A percentile compares a stretch with the other conserved stretches of the same genome.
These are phyloP conservation scores for Tricholoma sp. DNA, from an alignment of 768 basidiomycete species.

Conservation along the genomic window DNA sequence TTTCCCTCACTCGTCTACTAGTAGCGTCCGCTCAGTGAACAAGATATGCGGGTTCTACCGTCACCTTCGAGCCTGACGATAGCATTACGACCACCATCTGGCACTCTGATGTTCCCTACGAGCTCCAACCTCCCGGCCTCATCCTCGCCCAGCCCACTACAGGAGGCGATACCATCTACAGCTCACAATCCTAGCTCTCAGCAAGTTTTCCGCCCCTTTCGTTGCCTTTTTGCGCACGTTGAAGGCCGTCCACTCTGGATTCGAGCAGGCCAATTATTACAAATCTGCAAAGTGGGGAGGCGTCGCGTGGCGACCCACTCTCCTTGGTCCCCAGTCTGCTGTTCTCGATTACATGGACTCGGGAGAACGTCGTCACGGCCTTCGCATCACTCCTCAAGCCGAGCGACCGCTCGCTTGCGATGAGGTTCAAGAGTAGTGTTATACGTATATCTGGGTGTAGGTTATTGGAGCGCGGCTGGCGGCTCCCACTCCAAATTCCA, in stretches of 20 bases:
- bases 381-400: constrained; percentile 77
- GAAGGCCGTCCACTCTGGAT: constrained; percentile 76
- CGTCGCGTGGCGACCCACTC: constrained; percentile 45
- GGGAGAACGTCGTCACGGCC: constrained; percentile 68
- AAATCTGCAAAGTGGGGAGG: constrained; percentile 68
- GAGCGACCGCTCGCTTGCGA: constrained; percentile 46
- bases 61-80: constrained; percentile 70
- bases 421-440: neutral
- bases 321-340: constrained; percentile 45
- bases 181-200: constrained; percentile 64
- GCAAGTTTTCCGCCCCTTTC: constrained; percentile 71
- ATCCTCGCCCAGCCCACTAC: constrained; percentile 64
- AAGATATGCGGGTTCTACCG: constrained; percentile 64
- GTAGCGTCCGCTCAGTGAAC: constrained; percentile 1
- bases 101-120: constrained; percentile 84
- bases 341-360: constrained; percentile 67
- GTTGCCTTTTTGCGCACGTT: constrained; percentile 75
- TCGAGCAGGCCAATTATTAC: constrained; percentile 77
- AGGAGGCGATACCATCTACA: constrained; percentile 71
- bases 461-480: neutral
- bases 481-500: too few relatives aligned
- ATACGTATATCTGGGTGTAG: neutral
- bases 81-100: constrained; percentile 55
- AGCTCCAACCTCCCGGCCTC: constrained; percentile 84
- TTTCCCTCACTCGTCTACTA: neutral